Conservation (phyloP, 2,329 filamentous ascomycete genomes). For the Phyllosticta citriasiana region DNA sequence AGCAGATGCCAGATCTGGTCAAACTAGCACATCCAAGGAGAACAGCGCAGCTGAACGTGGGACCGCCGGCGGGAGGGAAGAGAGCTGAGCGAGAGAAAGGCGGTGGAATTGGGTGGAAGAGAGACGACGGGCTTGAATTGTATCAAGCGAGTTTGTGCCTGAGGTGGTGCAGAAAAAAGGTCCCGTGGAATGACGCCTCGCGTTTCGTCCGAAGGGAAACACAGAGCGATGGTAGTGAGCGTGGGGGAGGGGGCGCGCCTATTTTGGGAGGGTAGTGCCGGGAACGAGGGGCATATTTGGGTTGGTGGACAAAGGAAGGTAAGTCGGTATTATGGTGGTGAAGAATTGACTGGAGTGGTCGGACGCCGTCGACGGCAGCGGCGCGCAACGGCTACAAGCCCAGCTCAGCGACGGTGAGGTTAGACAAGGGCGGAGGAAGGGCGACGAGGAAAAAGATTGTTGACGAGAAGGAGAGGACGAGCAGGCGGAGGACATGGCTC, state of each 20-base stretch:
- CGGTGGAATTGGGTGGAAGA: not conserved
- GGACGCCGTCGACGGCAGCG: not conserved
- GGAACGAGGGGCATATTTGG: conserved; percentile 8
- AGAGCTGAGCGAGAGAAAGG: not conserved
- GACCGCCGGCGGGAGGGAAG: conserved; percentile 2
- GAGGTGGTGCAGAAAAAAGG: not conserved
- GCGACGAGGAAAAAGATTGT: not conserved
- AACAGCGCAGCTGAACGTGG: conserved; percentile 5
- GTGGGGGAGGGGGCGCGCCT: not conserved
- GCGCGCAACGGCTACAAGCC: not conserved
- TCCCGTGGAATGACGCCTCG: not conserved
- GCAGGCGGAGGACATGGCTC: not conserved
- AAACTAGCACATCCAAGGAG: not conserved
- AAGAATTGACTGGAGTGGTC: not conserved
- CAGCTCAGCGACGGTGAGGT: not conserved
- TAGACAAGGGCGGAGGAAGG: not conserved
- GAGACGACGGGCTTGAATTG: not conserved
- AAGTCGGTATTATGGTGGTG: not conserved
- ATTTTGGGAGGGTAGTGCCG: conserved; percentile 1
- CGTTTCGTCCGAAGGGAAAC: not conserved
- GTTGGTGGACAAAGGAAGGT: not conserved
- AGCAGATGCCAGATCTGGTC: not conserved
- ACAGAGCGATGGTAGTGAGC: not conserved
- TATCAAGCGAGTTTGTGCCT: not conserved
- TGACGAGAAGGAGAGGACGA: not conserved